Base-by-base conservation (phyloP, 768 basidiomycete species). In the Podaxis sp. region DNA sequence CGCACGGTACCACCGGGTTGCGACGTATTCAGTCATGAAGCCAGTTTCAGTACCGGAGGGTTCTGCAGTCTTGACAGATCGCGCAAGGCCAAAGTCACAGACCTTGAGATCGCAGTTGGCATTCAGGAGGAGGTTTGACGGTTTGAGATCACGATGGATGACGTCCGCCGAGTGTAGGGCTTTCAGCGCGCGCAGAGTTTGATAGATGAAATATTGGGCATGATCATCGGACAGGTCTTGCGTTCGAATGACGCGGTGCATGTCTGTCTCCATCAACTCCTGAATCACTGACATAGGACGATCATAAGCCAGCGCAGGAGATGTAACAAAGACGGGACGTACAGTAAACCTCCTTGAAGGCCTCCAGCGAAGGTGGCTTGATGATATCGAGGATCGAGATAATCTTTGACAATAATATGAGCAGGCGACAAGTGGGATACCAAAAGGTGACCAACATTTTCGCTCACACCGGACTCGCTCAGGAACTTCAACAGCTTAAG, bases 1-100 rank as follows among this genome's bases (percentile, higher is more conserved):
- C 0, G 97, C 97, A 40, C 97, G 88, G 72, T 99, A 99, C 97
- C 97, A 99, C 68, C 97, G 83, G 26, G 97, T 99, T 2, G 97
- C 96, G 54, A 99, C 97, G 71, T 96, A 96, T 87, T 95, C 93
- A 1, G 94, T 96, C 94, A 96, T 95, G 78, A 95, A 95, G 4
- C 88, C 88, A 5, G 84, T 91, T 68, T 92, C 90, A 6, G 90
- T 92, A 24, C 90, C 91, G 13, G 88, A 89, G 0, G 90, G 89
- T 72, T 92, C 90, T 4, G 91, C 91, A 3, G 91, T 93, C 76
- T 85, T 90, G 46, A 93, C 90, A 10, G 90, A 91, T n/a, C 95
- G 84, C 1, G 95, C 95, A 38, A 97, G 83, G 56, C 97, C 97
- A 73, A 99, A 99, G 73, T 99, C 96, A 76, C 91, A 87, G 44